These are phyloP conservation scores for Combretum micranthum DNA, from an alignment of 345 rosid species.

Conservation along the genomic window DNA sequence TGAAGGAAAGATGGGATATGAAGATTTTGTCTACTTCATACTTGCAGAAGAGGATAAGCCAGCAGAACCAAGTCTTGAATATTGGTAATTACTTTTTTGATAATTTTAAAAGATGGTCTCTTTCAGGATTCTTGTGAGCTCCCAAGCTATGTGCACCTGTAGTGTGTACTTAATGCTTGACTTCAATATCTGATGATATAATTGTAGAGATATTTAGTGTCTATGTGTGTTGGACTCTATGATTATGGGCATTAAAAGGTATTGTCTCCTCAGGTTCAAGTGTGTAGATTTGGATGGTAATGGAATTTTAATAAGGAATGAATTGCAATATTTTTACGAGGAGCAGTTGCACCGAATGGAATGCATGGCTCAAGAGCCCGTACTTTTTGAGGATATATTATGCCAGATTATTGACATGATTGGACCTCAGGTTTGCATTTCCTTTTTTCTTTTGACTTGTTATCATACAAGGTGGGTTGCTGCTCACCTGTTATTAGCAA, in stretches of 20 bases:
- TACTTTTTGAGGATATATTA: constrained; percentile 69
- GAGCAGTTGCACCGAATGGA: constrained; percentile 89
- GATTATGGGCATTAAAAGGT: neutral
- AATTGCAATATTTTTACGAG: constrained; percentile 80
- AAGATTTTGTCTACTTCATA: constrained; percentile 91
- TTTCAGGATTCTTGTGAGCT: neutral
- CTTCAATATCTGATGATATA: neutral
- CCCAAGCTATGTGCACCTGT: too few relatives aligned
- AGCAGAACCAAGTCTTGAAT: constrained; percentile 80
- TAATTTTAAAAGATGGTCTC: neutral
- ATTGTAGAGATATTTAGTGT: neutral
- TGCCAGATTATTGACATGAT: constrained; percentile 92
- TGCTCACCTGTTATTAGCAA: neutral
- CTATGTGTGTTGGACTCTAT: neutral
- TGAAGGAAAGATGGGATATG: constrained; percentile 88
- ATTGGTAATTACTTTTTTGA: constrained; percentile 42
- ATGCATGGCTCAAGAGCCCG: constrained; percentile 75
- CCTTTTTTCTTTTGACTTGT: constrained; percentile 1
- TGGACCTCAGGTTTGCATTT: constrained; percentile 57
- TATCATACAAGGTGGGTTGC: neutral
- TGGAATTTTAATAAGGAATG: constrained; percentile 72
- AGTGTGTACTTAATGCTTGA: neutral
- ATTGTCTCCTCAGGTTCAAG: constrained; percentile 54
- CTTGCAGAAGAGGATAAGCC: constrained; percentile 91
- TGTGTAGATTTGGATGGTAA: constrained; percentile 88